Percentiles rank a stretch among this genome's conserved stretches.
phyloP scores from a whole-genome alignment of 2,329 filamentous ascomycete genomes.

The Atkinsonella texensis region DNA sequence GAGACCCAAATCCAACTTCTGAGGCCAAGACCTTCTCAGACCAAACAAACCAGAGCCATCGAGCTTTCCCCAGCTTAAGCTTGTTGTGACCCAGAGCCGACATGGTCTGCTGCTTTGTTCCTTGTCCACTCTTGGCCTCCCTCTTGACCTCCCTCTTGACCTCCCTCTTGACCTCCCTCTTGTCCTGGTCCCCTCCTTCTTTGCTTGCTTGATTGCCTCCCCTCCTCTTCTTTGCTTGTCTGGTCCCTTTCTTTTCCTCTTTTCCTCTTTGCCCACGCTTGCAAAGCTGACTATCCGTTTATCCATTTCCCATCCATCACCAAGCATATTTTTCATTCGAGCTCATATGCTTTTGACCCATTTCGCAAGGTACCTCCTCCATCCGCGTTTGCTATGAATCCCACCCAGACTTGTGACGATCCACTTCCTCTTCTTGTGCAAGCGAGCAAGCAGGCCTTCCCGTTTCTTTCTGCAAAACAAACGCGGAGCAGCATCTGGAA shows the following conservation, averaged over 20 bases:
- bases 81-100: not conserved
- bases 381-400: not conserved
- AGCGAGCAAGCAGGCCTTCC: not conserved
- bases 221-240: not conserved
- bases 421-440: not conserved
- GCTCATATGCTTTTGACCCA: conserved; percentile 4
- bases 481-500: not conserved
- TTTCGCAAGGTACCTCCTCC: conserved; percentile 2
- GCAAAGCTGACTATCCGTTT: conserved; percentile 1
- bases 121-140: not conserved
- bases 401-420: not conserved
- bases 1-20: no score
- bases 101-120: not conserved
- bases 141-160: not conserved
- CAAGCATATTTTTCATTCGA: conserved; percentile 6
- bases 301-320: conserved; percentile 4
- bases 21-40: not conserved
- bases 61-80: conserved; percentile 1
- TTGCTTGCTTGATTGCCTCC: conserved; percentile 4
- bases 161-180: not conserved
- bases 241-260: conserved; percentile 2
- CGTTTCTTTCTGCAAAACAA: not conserved
- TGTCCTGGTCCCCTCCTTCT: conserved; percentile 4
- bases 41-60: not conserved
- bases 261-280: conserved; percentile 3